Evolutionary conservation across 176 grass and related monocot genomes (phyloP).

Genomic region (Guadua angustifolia): DNA sequence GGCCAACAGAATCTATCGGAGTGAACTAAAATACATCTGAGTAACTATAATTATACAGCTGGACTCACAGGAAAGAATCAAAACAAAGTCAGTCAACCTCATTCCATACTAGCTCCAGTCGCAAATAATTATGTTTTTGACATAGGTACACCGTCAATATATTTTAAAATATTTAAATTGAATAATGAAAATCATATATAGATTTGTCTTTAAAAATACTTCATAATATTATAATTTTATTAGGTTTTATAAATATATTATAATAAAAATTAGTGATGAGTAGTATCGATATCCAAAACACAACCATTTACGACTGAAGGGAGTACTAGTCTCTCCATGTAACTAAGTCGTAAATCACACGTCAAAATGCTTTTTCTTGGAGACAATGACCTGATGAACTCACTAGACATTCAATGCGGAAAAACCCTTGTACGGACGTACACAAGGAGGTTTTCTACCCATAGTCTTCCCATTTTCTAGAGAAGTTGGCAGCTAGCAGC

Average conservation of each 20-base stretch:
- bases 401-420: conserved; percentile 10
- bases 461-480: conserved; percentile 2
- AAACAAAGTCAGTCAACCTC: conserved; percentile 4
- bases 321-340: neutral
- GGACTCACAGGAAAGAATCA: no score
- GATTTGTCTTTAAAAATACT: no score
- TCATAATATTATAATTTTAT: no score
- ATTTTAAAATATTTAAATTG: no score
- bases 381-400: conserved; percentile 30
- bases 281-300: no score
- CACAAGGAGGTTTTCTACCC: neutral
- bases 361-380: neutral
- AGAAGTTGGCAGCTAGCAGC: neutral
- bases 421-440: neutral
- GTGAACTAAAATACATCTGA: neutral
- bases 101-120: no score
- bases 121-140: no score
- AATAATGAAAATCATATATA: no score
- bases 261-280: no score
- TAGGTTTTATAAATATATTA: no score
- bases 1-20: neutral
- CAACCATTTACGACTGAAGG: no score
- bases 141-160: no score
- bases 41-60: neutral
- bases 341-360: neutral